Evolutionary conservation across 2,329 filamentous ascomycete species (phyloP).

Genomic region (Parastagonospora nodorum): DNA sequence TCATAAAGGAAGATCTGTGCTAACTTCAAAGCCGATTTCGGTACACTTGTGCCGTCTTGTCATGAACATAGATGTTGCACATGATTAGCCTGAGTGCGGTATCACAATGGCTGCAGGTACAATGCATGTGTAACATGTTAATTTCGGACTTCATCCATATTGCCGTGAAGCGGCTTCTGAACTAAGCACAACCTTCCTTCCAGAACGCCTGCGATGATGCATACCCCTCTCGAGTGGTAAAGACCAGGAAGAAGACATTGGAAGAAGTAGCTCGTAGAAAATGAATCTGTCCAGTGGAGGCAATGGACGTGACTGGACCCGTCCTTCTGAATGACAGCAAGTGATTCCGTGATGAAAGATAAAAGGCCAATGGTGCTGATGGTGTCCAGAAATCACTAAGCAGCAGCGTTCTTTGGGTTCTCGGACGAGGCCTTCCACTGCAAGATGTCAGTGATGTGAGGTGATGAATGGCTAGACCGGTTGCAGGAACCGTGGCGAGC

Average conservation of each 20-base stretch:
- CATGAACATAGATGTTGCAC: constrained; percentile 11
- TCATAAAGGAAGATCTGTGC: too few species aligned
- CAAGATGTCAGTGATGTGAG: constrained; percentile 2
- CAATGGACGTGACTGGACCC: too few species aligned
- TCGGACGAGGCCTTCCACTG: constrained; percentile 44
- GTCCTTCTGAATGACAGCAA: too few species aligned
- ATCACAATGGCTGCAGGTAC: constrained; percentile 29
- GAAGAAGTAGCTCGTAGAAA: neutral
- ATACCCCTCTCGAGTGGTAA: neutral
- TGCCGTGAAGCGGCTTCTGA: constrained; percentile 18
- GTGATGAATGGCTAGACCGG: neutral
- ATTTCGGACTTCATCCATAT: constrained; percentile 27
- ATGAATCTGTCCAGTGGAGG: too few species aligned
- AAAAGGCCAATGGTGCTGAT: neutral
- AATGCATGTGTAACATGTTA: constrained; percentile 19
- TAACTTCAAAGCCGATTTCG: too few species aligned
- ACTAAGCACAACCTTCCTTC: constrained; percentile 10
- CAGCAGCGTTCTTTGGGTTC: constrained; percentile 42
- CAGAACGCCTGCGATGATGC: constrained; percentile 3
- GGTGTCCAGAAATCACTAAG: constrained; percentile 3
- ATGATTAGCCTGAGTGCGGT: constrained; percentile 25
- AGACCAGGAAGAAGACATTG: neutral
- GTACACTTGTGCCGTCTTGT: too few species aligned
- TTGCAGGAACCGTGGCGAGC: neutral
- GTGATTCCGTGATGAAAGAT: neutral